Evolutionary conservation across 768 basidiomycete species (phyloP), one percentile per base, ranked within the genome.

Genomic region (Macrocybe gigantea): DNA sequence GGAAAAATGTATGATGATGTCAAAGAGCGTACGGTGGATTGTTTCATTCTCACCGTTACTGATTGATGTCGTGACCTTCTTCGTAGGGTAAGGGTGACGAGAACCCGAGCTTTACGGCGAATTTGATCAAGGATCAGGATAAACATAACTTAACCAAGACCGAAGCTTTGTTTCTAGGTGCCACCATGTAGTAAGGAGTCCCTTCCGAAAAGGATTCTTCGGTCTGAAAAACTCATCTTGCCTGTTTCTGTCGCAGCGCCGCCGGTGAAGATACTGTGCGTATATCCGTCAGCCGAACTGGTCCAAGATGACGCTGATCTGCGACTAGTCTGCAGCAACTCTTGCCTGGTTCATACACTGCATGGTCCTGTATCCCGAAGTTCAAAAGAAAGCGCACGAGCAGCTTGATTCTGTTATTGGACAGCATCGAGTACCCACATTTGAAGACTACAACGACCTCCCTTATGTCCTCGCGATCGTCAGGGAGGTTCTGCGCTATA

Each of bases 401-500:
- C 63, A 68, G 47, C 38, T 68, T 10, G 67, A 66, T 43, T 12
- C 14, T 5, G 53, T 65, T 12, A 49, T 65, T 10, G 64, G 64
- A 14, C 33, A 47, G 2, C 53, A 56, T 14, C 51, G 64, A 5
- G 47, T 61, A 22, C 67, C 67, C 3, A 56, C 49, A 6, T 45
- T 64, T 10, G 44, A 47, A 13, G 64, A 66, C 38, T 34, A 41
- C 10, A 43, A 51, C 12, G 36, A 44, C 10, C 48, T 65, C 5
- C 59, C 62, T 8, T 65, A 64, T 41, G 46, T 63, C 32, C 51
- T 45, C 4, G 58, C 57, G 1, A 33, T 63, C 9, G 54, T 63
- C 4, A 60, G 55, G 41, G 64, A 65, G 47, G 52, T 55, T 10
- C 49, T 55, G n/a, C 44, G 63, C 3, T 54, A 51, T 50, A 47